These are phyloP conservation scores for Aspergillus novofumigatus DNA, from an alignment of 2,329 filamentous ascomycete genomes.

Conservation along the genomic window DNA sequence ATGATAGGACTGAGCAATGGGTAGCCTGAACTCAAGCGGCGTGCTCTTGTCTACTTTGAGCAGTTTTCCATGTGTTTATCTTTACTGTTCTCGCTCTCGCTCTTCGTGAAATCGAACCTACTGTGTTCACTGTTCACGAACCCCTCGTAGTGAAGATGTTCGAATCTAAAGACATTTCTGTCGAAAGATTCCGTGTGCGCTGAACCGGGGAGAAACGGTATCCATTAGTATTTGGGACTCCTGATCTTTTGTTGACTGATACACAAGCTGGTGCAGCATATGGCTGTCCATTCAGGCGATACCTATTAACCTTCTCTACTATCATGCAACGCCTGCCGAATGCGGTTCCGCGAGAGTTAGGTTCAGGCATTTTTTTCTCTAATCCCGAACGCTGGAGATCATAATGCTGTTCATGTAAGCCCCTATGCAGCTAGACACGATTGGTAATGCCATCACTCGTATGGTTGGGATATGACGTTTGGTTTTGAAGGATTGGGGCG, in stretches of 20 bases:
- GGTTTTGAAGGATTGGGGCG: background rate
- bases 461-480: background rate
- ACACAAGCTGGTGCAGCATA: background rate
- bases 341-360: background rate
- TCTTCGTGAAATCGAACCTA: background rate
- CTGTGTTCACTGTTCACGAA: background rate
- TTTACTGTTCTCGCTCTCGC: background rate
- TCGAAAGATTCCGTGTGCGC: background rate
- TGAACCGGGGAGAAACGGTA: background rate
- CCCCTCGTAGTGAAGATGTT: background rate
- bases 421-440: background rate
- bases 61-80: background rate
- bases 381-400: background rate
- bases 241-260: background rate
- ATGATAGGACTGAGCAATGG: background rate
- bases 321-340: background rate
- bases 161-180: background rate
- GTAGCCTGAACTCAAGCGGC: background rate
- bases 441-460: too few relatives aligned
- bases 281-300: background rate
- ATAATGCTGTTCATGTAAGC: background rate
- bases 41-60: background rate
- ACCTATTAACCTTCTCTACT: background rate
- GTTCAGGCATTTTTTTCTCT: background rate
- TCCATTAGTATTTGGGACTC: background rate